Percentiles rank a stretch among this genome's conserved stretches.
Evolutionary conservation across 371 early-diverging fungal genomes (phyloP).

Genomic region (Saksenaea oblongispora): DNA sequence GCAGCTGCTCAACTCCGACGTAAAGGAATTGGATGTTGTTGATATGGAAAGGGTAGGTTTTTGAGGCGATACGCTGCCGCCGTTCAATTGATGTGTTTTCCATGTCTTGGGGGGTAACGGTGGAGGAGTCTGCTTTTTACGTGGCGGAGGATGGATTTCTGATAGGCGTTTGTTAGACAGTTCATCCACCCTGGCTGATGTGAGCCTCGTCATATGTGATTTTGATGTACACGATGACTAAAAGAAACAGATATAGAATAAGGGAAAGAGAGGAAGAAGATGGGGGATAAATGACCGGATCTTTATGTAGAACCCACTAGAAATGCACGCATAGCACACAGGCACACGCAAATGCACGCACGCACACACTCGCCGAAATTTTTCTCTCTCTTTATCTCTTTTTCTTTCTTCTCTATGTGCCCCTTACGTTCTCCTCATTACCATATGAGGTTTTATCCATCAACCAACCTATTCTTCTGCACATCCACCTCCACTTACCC

Average conservation of each 20-base stretch:
- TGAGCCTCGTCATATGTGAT: not conserved
- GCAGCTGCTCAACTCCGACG: not conserved
- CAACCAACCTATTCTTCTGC: not conserved
- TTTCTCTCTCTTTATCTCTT: too few species aligned
- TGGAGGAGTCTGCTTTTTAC: not conserved
- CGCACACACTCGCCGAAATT: too few species aligned
- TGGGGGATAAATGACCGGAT: not conserved
- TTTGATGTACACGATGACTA: not conserved
- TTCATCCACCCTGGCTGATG: constrained; percentile 2
- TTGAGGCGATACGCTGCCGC: not conserved
- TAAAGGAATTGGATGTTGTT: too few species aligned
- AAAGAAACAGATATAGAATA: not conserved
- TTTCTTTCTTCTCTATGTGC: not conserved
- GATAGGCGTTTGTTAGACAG: not conserved
- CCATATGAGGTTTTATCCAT: not conserved
- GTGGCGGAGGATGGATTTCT: not conserved
- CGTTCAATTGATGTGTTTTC: not conserved
- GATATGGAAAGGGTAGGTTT: not conserved
- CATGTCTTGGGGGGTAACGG: not conserved
- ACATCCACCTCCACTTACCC: not conserved
- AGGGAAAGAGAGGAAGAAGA: not conserved
- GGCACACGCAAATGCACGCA: too few species aligned
- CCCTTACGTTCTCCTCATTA: not conserved
- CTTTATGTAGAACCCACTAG: constrained; percentile 1
- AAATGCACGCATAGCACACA: not conserved